Conservation (phyloP, 2,329 filamentous ascomycete genomes). For the Chaetomiaceae sp. region DNA sequence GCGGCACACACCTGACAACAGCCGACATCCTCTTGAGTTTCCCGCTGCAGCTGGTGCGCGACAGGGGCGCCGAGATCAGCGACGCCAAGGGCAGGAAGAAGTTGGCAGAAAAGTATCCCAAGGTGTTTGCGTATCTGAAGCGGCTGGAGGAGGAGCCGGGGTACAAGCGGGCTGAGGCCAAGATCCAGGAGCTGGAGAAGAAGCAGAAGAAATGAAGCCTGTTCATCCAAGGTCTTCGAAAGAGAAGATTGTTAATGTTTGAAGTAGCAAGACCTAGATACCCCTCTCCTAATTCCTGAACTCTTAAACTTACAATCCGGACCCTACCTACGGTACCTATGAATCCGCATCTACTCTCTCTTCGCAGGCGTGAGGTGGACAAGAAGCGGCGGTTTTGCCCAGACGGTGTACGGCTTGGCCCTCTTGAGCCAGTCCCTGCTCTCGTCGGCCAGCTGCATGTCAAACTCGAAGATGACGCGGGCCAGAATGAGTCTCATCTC, state of each 20-base stretch:
- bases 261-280: too few species aligned
- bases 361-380: conserved; percentile 33
- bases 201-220: background rate
- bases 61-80: conserved; percentile 36
- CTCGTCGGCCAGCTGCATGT: conserved; percentile 38
- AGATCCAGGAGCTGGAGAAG: conserved; percentile 36
- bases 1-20: conserved; percentile 42
- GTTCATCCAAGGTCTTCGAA: too few species aligned
- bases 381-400: conserved; percentile 37
- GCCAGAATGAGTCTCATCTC: conserved; percentile 48
- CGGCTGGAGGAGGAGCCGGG: conserved; percentile 41
- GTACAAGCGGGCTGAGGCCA: conserved; percentile 42
- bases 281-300: too few species aligned
- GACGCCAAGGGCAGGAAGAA: conserved; percentile 25
- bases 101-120: conserved; percentile 31
- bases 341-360: background rate
- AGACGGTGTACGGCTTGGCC: conserved; percentile 37
- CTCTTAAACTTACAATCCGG: too few species aligned
- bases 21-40: conserved; percentile 51
- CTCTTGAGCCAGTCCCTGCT: conserved; percentile 35
- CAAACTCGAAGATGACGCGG: conserved; percentile 46
- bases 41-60: conserved; percentile 41
- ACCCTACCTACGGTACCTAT: too few species aligned
- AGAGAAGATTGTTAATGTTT: too few species aligned
- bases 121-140: conserved; percentile 41